phyloP scores from a whole-genome alignment of 192 early-diverging fungal genomes.

The Coemansia sp. region DNA sequence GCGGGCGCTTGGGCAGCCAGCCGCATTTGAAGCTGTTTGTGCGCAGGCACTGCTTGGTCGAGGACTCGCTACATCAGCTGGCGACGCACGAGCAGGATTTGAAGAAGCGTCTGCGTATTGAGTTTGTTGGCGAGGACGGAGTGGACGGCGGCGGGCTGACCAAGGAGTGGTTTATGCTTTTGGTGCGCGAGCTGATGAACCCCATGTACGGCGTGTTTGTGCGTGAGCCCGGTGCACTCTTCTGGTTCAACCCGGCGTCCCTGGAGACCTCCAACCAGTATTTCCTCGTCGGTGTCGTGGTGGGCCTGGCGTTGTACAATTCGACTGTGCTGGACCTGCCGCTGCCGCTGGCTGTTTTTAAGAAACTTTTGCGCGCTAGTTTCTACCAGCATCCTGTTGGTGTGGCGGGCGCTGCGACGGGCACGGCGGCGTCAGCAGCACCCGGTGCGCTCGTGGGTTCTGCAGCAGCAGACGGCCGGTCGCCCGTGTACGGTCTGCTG shows the following conservation, averaged over 20 bases:
- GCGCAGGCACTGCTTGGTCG: constrained; percentile 64
- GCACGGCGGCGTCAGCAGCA: constrained; percentile 7
- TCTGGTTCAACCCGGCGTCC: constrained; percentile 76
- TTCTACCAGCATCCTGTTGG: constrained; percentile 18
- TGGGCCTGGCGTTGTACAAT: constrained; percentile 93
- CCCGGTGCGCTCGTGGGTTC: not conserved
- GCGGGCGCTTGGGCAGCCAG: constrained; percentile 23
- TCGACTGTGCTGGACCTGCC: constrained; percentile 89
- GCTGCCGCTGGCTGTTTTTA: constrained; percentile 77
- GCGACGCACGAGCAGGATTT: constrained; percentile 73
- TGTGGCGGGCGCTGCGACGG: not conserved
- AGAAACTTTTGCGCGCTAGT: constrained; percentile 69
- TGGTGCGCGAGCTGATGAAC: constrained; percentile 90
- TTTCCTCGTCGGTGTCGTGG: constrained; percentile 85
- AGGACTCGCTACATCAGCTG: constrained; percentile 76
- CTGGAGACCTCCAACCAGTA: constrained; percentile 80
- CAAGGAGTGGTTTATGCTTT: constrained; percentile 96
- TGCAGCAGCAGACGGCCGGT: constrained; percentile 15
- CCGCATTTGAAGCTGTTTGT: constrained; percentile 63
- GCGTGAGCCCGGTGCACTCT: constrained; percentile 62
- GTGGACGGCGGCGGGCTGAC: constrained; percentile 95
- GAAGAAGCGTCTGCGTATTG: constrained; percentile 88
- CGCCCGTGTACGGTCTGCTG: constrained; percentile 34
- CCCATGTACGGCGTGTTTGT: constrained; percentile 86
- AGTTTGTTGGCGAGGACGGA: constrained; percentile 92